Base-by-base conservation (phyloP, 495 filamentous ascomycete genomes). In the Penicillium cosmopolitanum region DNA sequence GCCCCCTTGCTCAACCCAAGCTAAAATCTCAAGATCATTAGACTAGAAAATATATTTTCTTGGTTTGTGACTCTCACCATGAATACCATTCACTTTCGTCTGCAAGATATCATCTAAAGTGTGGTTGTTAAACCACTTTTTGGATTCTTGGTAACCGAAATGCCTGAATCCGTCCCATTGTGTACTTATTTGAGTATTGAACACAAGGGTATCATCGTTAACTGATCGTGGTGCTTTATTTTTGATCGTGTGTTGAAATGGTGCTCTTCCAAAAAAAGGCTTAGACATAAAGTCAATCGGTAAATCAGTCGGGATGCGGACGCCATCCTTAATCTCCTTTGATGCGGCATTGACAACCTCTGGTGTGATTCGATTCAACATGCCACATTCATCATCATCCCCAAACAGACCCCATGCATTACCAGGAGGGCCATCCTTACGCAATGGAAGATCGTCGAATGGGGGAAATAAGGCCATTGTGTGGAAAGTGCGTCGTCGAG, bases 341-440 rank as follows among this genome's bases (percentile, higher is more conserved):
- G 64, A 64, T 0, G 53, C 53, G 9, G 19, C 42, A 18, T 19
- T 56, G 13, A 82, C 74, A 0, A 80, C 73, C 12, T 74, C 68
- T 0, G 77, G 76, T 0, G 78, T 85, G 16, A 85, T 72, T 10
- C 77, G 72, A 60, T 84, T 84, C 23, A 85, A 72, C 61, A 75
- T 79, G 8, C 82, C 82, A 9, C 83, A 70, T 15, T 77, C 68
- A 61, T 82, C 77, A 19, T 66, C 44, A 5, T 66, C 50, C 5
- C 80, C 80, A 58, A 73, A 83, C 8, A 79, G 73, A 13, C 80
- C 80, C 82, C 82, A 84, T 19, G 80, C 77, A 62, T 80, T 80
- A 15, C 79, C 78, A 25, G 65, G 70, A 9, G 82, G 80, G 9
- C 76, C 80, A 35, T 52, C 50, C 35, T 69, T 70, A 59, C 77